A percentile compares a stretch with the other conserved stretches of the same genome.
phyloP scores from a whole-genome alignment of 2,329 filamentous ascomycete species.

The Arthrobotrys iridis region DNA sequence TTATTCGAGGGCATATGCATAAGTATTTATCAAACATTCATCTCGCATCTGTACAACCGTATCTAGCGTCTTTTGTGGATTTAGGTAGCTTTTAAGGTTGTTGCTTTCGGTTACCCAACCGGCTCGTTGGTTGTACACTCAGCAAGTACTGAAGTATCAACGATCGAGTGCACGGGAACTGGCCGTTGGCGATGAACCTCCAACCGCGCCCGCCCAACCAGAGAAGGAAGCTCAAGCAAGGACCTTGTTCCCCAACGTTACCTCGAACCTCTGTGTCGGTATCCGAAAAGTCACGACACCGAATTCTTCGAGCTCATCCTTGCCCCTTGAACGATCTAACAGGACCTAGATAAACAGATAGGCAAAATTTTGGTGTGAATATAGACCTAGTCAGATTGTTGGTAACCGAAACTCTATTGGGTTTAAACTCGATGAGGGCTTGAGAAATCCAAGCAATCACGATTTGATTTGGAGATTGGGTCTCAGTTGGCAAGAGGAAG shows the following conservation, averaged over 20 bases:
- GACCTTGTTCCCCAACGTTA: slow-evolving; percentile 19
- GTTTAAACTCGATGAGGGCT: not conserved
- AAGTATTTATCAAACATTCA: too few relatives aligned
- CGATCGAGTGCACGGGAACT: too few relatives aligned
- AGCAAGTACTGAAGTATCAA: too few relatives aligned
- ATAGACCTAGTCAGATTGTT: not conserved
- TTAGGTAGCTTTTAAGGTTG: too few relatives aligned
- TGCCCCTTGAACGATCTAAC: not conserved
- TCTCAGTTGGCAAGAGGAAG: slow-evolving; percentile 24
- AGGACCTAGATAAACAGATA: not conserved
- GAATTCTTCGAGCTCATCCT: not conserved
- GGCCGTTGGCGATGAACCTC: too few relatives aligned
- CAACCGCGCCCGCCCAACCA: slow-evolving; percentile 1
- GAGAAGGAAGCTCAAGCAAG: slow-evolving; percentile 14
- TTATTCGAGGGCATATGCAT: too few relatives aligned
- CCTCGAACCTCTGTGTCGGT: slow-evolving; percentile 36
- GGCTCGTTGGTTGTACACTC: too few relatives aligned
- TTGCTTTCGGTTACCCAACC: too few relatives aligned
- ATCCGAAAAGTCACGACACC: slow-evolving; percentile 42
- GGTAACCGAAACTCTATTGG: not conserved
- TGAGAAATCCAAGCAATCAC: slow-evolving; percentile 1
- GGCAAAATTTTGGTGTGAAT: not conserved
- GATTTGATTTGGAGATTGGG: not conserved
- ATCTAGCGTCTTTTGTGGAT: too few relatives aligned
- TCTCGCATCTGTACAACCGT: too few relatives aligned